Base-by-base conservation (phyloP, 805 yeast genomes). In the Schwanniomyces sp. region DNA sequence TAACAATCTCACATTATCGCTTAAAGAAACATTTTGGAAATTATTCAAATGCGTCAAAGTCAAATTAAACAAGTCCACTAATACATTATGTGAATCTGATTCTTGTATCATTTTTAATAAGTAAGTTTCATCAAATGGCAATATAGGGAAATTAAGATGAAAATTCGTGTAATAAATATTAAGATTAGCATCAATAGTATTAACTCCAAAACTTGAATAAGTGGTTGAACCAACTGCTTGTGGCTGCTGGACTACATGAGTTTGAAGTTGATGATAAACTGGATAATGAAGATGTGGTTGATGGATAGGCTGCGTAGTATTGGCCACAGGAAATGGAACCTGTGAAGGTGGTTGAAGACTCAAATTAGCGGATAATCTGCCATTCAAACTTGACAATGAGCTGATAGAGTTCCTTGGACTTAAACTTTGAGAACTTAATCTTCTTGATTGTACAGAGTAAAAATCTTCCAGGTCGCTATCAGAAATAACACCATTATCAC, bases 131-230 rank as follows among this genome's bases (percentile, higher is more conserved):
- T 67, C 60, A 46, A 63, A 61, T 1, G 81, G 76, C 24, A 80
- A 60, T 3, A 80, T 59, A 7, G 84, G 82, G 51, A 76, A 74
- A 40, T 64, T 69, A 1, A 50, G 46, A 52, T 80, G 83, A 54
- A 75, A 68, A 38, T 64, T 70, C 7, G 64, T 38, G 52, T 76
- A 80, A 55, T 79, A 80, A 4, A 64, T 46, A 30, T 66, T 69
- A 16, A 76, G 48, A 52, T 71, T 72, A 16, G 51, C 48, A 26
- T 72, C 74, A 7, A 72, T 44, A 7, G 57, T 42, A 42, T 59
- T 53, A 21, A 53, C 52, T 12, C 58, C 51, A n/a, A 52, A 46
- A 38, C 53, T 56, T 12, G 41, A 39, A 30, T 45, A 40, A 21
- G 27, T 11, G 11, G 40, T 9, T 4, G 27, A n/a, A 2, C 14